Evolutionary conservation across 2,329 filamentous ascomycete genomes (phyloP).

Genomic region (Fusarium fracticaudum): DNA sequence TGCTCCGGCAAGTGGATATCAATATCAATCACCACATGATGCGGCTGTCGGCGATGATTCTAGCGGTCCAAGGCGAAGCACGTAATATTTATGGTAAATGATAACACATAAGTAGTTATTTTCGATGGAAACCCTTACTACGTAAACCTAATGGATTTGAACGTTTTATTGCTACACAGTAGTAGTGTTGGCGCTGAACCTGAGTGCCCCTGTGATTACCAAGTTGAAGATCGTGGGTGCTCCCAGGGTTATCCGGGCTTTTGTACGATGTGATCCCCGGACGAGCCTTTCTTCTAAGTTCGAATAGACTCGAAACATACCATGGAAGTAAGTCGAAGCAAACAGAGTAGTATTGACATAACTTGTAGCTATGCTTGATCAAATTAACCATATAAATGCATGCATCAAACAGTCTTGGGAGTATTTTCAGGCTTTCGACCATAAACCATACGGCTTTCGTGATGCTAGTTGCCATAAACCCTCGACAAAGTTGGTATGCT

Average conservation of each 20-base stretch:
- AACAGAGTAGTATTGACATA: neutral
- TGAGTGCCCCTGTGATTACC: too few species aligned
- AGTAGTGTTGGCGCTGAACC: neutral
- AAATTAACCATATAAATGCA: neutral
- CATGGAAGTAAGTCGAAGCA: neutral
- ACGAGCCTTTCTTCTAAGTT: neutral
- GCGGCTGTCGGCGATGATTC: neutral
- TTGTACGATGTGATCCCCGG: neutral
- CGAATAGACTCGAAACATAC: too few species aligned
- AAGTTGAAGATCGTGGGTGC: neutral
- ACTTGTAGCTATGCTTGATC: neutral
- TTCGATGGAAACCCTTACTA: neutral
- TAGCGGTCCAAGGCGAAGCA: neutral
- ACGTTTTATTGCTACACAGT: neutral
- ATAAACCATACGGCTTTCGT: constrained; percentile 15
- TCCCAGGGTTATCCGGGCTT: neutral
- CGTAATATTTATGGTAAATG: neutral
- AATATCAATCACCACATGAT: neutral
- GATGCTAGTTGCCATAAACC: neutral
- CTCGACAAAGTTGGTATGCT: neutral
- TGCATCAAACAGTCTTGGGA: neutral
- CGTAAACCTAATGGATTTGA: neutral
- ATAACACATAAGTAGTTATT: neutral
- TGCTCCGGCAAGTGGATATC: neutral
- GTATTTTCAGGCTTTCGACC: constrained; percentile 17